Evolutionary conservation across 306 rosid genomes (phyloP), one percentile per base, ranked within the genome.

Genomic region (Citrullus mucosospermus): DNA sequence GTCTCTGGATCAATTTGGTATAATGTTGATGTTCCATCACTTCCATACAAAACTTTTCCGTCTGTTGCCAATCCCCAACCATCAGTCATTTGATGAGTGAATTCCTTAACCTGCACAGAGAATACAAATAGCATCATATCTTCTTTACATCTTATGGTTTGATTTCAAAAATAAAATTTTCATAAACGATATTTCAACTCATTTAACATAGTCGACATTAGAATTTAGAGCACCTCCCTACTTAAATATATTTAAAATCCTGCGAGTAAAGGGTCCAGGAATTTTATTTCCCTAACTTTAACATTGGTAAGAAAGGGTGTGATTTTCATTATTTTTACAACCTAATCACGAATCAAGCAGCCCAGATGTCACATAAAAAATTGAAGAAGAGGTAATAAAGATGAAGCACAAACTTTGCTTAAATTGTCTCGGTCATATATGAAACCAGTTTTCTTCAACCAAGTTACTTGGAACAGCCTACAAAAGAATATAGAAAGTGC

Each of bases 51-150:
- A 83, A 86, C 80, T 75, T 91, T 80, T 80, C 95, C 98, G 80
- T 95, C 98, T 59, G 96, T 89, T 83, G 98, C 93, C 77, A 95
- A 81, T 79, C 98, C 98, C 98, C 98, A 95, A 69, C 98, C 98
- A 87, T 95, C 98, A 43, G 78, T 57, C 97, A 95, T 95, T 57
- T 83, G 84, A 87, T 92, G 96, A 32, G 87, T 81, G 84, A 94
- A 95, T 82, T 79, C 80, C 69, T 76, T 90, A 73, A 87, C 34
- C 98, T 94, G 82, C 80, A 83, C 7, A 3, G 46, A 78, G 56
- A 65, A 78, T 48, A 77, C 44, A 76, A 41, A 44, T 61, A 74
- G 16, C n/a, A 46, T 78, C 48, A 71, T 51, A 25, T 72, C n/a
- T 50, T 50, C 8, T 69, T 69, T 69, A 20, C n/a, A 71, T n/a